phyloP scores from a whole-genome alignment of 2,329 filamentous ascomycete genomes.

The Aureobasidium leucospermi region DNA sequence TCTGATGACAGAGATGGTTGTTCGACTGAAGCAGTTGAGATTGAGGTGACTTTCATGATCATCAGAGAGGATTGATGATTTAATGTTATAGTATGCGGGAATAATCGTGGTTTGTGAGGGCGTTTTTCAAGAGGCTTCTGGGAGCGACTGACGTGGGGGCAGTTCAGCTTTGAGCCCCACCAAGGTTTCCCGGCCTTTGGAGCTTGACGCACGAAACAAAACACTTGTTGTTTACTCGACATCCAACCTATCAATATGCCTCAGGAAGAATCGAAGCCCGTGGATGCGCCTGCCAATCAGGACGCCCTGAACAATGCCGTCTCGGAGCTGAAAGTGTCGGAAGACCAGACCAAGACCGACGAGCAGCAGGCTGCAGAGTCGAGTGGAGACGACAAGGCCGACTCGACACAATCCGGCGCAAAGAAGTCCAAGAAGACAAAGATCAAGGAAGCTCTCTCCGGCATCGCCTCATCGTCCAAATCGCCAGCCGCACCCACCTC shows the following conservation, averaged over 20 bases:
- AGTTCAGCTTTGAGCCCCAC: too few species aligned
- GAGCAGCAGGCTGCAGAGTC: constrained; percentile 18
- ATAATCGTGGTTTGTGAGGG: too few species aligned
- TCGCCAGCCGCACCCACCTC: constrained; percentile 14
- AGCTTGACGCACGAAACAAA: background rate
- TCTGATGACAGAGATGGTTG: too few species aligned
- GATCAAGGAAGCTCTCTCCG: constrained; percentile 32
- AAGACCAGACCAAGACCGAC: constrained; percentile 18
- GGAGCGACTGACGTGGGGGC: too few species aligned
- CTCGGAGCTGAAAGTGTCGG: constrained; percentile 40
- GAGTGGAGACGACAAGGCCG: background rate
- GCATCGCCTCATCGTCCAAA: constrained; percentile 12
- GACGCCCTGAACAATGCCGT: constrained; percentile 38
- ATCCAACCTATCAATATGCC: constrained; percentile 32
- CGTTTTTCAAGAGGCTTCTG: too few species aligned
- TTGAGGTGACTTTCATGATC: too few species aligned
- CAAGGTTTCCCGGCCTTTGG: background rate
- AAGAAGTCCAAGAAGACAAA: constrained; percentile 56
- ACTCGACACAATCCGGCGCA: constrained; percentile 38
- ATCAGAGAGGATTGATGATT: too few species aligned
- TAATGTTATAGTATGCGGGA: too few species aligned
- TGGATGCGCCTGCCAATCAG: constrained; percentile 46
- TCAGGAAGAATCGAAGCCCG: constrained; percentile 56
- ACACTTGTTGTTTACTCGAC: background rate
- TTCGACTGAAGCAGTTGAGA: too few species aligned